Conservation (phyloP, 1,284 basidiomycete genomes). For the Moesziomyces parantarcticus region DNA sequence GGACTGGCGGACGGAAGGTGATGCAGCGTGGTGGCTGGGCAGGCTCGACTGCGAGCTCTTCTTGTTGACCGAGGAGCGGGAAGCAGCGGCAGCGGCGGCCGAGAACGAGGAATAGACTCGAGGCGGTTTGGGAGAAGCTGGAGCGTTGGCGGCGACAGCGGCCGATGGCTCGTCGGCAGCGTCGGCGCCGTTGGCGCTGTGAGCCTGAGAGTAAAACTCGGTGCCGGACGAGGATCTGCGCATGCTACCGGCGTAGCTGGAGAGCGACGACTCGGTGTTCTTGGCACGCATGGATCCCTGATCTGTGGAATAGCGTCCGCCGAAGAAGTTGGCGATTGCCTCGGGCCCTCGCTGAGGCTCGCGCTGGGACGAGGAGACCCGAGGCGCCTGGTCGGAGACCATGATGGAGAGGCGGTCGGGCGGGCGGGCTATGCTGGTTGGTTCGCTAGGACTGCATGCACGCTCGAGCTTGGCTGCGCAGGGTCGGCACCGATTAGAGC, state of each 20-base stretch:
- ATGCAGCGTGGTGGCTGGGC: constrained; percentile 12
- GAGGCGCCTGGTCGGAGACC: constrained; percentile 16
- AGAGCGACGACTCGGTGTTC: constrained; percentile 19
- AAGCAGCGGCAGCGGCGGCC: constrained; percentile 43
- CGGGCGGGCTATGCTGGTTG: not conserved
- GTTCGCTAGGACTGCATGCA: constrained; percentile 1
- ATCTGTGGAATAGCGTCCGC: constrained; percentile 35
- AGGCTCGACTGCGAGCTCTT: constrained; percentile 20
- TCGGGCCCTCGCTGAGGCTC: constrained; percentile 41
- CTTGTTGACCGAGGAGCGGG: constrained; percentile 42
- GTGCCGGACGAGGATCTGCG: constrained; percentile 35
- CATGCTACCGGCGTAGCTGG: constrained; percentile 35
- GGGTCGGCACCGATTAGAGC: not conserved
- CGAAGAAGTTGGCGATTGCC: constrained; percentile 44
- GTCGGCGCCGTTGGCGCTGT: constrained; percentile 20
- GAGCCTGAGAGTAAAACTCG: constrained; percentile 29
- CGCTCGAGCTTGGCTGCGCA: not conserved
- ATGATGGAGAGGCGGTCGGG: constrained; percentile 5
- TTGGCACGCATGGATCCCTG: constrained; percentile 18
- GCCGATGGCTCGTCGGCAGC: constrained; percentile 7
- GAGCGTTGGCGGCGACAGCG: not conserved
- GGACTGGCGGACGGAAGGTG: constrained; percentile 25
- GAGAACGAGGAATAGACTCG: constrained; percentile 38
- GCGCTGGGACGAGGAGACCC: constrained; percentile 17
- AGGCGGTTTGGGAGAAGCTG: constrained; percentile 16